Base-by-base conservation (phyloP, 2,329 filamentous ascomycete genomes). In the Penicillium sp. region DNA sequence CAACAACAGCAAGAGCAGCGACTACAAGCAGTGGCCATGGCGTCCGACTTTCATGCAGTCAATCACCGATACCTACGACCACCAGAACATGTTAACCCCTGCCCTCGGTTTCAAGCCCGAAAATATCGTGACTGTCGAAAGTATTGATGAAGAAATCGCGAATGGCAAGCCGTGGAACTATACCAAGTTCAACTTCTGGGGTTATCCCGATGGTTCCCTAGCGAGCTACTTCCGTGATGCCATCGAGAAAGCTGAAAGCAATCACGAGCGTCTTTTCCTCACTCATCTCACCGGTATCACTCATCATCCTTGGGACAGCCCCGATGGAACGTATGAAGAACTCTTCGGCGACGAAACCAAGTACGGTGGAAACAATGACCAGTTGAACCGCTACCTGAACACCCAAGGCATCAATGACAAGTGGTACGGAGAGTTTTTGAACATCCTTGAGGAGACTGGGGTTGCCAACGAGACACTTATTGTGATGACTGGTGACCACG, bases 401-500 rank as follows among this genome's bases (percentile, higher is more conserved):
- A 60, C 67, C 4, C 43, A 69, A 18, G 61, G 56, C 18, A 66
- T 65, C 39, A 61, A 59, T 18, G 67, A 70, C 23, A 45, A 54
- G 33, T 70, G 67, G 67, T 50, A 67, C n/a, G 60, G 57, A 16
- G 54, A 61, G 1, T 60, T 70, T n/a, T 46, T 70, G 26, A 51
- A 64, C 1, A 60, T 66, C 5, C 47, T 70, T 2, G 60, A 67
- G 16, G 66, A 69, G 18, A 61, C 63, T 9, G 66, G 60, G 4
- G 59, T 70, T 14, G 63, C 64, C 31, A 62, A 70, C 39, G 65
- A 70, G 52, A 70, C 67, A 6, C 57, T 70, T 3, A 44, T 70
- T 19, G 58, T 69, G 3, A 64, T 70, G 55, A 61, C 65, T 16
- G 67, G 67, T 43, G 67, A 70, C 37, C 67, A 70, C 42, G 65